Evolutionary conservation across 2,329 filamentous ascomycete genomes (phyloP), one percentile per base, ranked within the genome.

Genomic region (Blastomyces silverae): DNA sequence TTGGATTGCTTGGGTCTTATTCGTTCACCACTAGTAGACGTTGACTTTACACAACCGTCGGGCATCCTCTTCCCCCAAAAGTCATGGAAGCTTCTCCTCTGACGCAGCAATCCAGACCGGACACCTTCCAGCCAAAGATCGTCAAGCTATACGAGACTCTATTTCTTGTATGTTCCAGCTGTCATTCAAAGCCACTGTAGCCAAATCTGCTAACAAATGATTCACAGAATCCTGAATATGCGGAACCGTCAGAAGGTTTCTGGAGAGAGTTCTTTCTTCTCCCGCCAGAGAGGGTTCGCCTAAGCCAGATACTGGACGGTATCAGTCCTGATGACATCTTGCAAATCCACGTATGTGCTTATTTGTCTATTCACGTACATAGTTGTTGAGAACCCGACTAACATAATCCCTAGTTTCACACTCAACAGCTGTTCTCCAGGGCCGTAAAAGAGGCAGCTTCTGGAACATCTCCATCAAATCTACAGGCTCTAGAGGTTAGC

Each of bases 181-280:
- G 2, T 37, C 1, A 55, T 56, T 37, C 28, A 56, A 37, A 28
- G 28, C 28, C 17, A 17, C 57, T 60, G 10, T 46, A 25, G 39
- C 20, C 17, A 48, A 60, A n/a, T 55, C 22, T 65, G 37, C 65
- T 66, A 64, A 68, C 66, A 31, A 28, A 50, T 72, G 69, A 71
- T 71, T 76, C 73, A 50, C 75, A 89, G 79, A 85, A 88, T 68
- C 84, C 87, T 64, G 84, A 89, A 66, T 84, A 86, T 66, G 77
- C 81, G 62, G 88, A 92, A 37, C 89, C 89, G 67, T 85, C 90
- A 0, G 91, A 96, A 66, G 93, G 92, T 55, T 99, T 97, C 79
- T 99, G 94, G 94, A 84, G 86, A 69, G 94, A 97, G 78, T 92
- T 99, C 79, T 99, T 99, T 76, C 84, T 99, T 48, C 82, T 97